These are phyloP conservation scores for Claviceps monticola DNA, from an alignment of 2,329 filamentous ascomycete species.

Conservation along the genomic window DNA sequence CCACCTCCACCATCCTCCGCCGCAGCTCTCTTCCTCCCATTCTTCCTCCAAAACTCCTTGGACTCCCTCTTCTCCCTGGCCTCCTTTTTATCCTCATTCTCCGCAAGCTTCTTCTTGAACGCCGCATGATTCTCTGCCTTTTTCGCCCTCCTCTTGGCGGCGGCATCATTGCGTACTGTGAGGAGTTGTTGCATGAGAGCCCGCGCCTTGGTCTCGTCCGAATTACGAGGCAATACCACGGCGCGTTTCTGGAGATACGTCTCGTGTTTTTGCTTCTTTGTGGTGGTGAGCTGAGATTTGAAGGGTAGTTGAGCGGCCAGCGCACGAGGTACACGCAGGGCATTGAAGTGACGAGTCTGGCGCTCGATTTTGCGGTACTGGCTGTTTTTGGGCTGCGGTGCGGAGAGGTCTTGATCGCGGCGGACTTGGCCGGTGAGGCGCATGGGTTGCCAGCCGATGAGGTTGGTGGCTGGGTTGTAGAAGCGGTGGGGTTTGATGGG, in stretches of 20 bases:
- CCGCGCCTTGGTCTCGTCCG: constrained; percentile 80
- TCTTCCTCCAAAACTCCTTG: constrained; percentile 83
- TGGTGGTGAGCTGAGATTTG: constrained; percentile 77
- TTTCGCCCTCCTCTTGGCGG: constrained; percentile 66
- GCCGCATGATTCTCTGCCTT: constrained; percentile 76
- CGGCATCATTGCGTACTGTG: constrained; percentile 80
- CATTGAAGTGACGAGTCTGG: constrained; percentile 61
- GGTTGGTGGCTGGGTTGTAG: constrained; percentile 92
- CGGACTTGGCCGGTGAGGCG: constrained; percentile 86
- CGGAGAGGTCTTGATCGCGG: constrained; percentile 57
- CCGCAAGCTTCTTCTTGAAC: constrained; percentile 72
- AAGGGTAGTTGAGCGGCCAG: constrained; percentile 77
- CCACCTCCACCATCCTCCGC: constrained; percentile 27
- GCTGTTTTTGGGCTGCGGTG: constrained; percentile 71
- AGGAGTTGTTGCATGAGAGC: constrained; percentile 87
- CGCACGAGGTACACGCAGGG: constrained; percentile 61
- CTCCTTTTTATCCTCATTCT: constrained; percentile 70
- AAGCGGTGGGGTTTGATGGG: constrained; percentile 89
- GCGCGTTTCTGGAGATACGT: constrained; percentile 95
- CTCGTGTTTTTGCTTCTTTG: constrained; percentile 62
- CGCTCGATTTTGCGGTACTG: constrained; percentile 63
- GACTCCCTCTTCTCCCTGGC: constrained; percentile 82
- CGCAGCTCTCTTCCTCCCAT: constrained; percentile 57
- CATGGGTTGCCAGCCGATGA: constrained; percentile 89
- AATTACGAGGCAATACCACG: constrained; percentile 63